Conservation (phyloP, 140 eudicot genomes). For the Bidens hawaiensis region DNA sequence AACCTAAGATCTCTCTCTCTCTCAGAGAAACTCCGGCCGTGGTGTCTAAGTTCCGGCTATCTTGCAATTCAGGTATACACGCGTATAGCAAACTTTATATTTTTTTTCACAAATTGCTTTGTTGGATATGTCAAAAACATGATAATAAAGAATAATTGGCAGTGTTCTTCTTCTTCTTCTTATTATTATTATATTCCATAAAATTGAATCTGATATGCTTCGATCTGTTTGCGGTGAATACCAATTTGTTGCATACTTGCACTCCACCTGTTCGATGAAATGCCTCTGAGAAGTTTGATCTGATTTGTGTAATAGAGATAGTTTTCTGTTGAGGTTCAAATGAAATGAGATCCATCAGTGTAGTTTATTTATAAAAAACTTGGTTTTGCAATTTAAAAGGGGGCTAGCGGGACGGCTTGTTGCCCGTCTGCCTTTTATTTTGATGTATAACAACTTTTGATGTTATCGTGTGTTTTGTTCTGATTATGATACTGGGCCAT, state of each 20-base stretch:
- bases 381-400: neutral
- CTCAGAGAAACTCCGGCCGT: too few species aligned
- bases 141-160: neutral
- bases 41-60: conserved; percentile 10
- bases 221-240: neutral
- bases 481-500: too few species aligned
- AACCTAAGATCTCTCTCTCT: neutral
- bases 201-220: neutral
- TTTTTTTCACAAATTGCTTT: neutral
- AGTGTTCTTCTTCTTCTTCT: too few species aligned
- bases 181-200: neutral
- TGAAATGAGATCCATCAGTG: neutral
- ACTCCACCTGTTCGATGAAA: conserved; percentile 27
- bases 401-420: too few species aligned
- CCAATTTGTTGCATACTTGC: conserved; percentile 3
- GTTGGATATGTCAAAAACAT: conserved; percentile 9
- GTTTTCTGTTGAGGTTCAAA: neutral
- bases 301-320: neutral
- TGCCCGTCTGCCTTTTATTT: too few species aligned
- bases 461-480: too few species aligned
- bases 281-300: conserved; percentile 6
- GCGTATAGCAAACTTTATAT: neutral
- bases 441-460: too few species aligned
- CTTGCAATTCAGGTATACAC: neutral
- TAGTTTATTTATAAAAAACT: neutral